These are phyloP conservation scores for Trypanosoma congolense DNA, from an alignment of 208 protist species.

Conservation along the genomic window DNA sequence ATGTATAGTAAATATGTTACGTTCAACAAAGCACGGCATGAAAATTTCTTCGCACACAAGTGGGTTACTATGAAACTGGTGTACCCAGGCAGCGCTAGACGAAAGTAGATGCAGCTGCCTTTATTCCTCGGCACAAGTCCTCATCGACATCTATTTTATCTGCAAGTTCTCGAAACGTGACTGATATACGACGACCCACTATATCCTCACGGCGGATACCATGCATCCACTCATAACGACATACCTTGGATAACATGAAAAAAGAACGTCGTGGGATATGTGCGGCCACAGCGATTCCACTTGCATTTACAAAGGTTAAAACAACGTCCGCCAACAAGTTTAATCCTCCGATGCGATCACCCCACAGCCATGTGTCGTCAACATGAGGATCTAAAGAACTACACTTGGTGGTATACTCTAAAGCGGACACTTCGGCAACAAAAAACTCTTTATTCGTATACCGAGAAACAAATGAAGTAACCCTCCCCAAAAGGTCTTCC, in stretches of 20 bases:
- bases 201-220: conserved; percentile 71
- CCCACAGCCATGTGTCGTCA: conserved; percentile 91
- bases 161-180: conserved; percentile 77
- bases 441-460: conserved; percentile 32
- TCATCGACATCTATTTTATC: conserved; percentile 39
- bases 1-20: no score
- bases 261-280: conserved; percentile 61
- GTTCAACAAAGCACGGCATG: no score
- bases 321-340: conserved; percentile 62
- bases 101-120: conserved; percentile 41
- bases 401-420: conserved; percentile 62
- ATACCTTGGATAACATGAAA: conserved; percentile 69
- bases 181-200: conserved; percentile 58
- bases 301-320: conserved; percentile 77
- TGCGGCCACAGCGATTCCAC: conserved; percentile 49
- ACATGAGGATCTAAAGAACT: conserved; percentile 87
- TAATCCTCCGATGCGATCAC: conserved; percentile 68
- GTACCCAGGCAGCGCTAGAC: conserved; percentile 23
- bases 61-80: no score
- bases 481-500: conserved; percentile 28
- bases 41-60: no score
- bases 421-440: conserved; percentile 60
- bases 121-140: conserved; percentile 24
- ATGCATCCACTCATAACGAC: conserved; percentile 83
- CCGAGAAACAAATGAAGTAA: conserved; percentile 21